Conservation (phyloP, 2,329 filamentous ascomycete genomes). For the Colletotrichum siamense region DNA sequence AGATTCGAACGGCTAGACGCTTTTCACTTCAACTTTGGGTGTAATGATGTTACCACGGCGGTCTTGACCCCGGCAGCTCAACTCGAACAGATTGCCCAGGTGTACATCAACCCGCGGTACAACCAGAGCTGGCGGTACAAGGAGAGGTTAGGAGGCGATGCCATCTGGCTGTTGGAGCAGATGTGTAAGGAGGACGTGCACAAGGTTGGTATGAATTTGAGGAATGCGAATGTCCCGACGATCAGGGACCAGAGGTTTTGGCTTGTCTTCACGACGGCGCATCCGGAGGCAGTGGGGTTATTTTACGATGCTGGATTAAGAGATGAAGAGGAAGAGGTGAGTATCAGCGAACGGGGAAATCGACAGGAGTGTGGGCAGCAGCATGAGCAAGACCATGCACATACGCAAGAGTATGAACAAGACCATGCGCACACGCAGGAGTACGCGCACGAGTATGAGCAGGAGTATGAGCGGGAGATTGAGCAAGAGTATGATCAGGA, state of each 20-base stretch:
- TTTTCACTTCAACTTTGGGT: constrained; percentile 20
- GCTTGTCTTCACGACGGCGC: constrained; percentile 21
- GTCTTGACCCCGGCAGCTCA: constrained; percentile 40
- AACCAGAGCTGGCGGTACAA: constrained; percentile 7
- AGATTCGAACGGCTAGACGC: constrained; percentile 34
- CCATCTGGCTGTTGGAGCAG: constrained; percentile 39
- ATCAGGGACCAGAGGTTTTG: constrained; percentile 25
- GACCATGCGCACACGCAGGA: not conserved
- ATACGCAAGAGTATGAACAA: not conserved
- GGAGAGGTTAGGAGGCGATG: constrained; percentile 30
- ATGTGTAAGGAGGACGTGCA: constrained; percentile 25
- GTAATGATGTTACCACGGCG: not conserved
- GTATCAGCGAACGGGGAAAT: not conserved
- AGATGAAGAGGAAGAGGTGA: not conserved
- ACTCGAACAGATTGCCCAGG: constrained; percentile 37
- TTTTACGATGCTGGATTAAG: constrained; percentile 25
- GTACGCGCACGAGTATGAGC: not conserved
- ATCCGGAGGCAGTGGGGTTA: constrained; percentile 1
- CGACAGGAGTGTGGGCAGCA: not conserved
- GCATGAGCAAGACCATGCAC: not conserved
- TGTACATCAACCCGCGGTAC: constrained; percentile 31
- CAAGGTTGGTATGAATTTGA: constrained; percentile 23
- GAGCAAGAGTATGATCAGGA: not conserved
- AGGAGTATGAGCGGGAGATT: not conserved
- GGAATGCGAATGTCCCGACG: constrained; percentile 5